Base-by-base conservation (phyloP, 179 eudicot genomes). In the Monotropa hypopitys region DNA sequence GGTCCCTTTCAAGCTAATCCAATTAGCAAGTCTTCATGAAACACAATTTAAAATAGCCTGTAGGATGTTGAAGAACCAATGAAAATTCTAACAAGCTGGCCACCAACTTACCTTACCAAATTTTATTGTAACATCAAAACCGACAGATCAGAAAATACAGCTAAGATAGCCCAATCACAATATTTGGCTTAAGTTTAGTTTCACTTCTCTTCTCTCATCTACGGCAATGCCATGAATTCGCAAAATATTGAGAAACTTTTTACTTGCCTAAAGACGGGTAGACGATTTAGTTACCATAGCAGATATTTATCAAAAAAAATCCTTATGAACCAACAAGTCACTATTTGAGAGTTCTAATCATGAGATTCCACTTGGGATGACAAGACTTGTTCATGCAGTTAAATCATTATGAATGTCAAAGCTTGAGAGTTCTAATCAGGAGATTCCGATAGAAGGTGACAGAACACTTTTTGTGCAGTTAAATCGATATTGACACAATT, bases 351-450 rank as follows among this genome's bases (percentile, higher is more conserved):
- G 57, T 51, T 13, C n/a, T 32, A 77, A 32, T 23, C 11, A 78
- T 53, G 76, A 71, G 42, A 72, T 47, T 61, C 40, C 33, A 35
- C 56, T 32, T 20, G 68, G 42, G 59, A 78, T 46, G 77, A n/a
- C 30, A 78, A 50, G 15, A 57, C 57, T 49, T 42, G 23, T 35
- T 18, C 46, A 49, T 13, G 74, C 42, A 74, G 40, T 13, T 57
- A 56, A 23, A 47, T 72, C 20, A 50, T 45, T 56, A 30, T 2
- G 18, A 51, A 18, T 8, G 8, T 51, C 4, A 35, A 51, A 51
- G 23, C n/a, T 18, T 20, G 56, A 51, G 56, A 51, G 18, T 51
- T n/a, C 13, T 32, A 77, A 30, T 15, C 10, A 78, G 38, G 71
- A 59, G 42, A 72, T 47, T 72, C 62, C 47, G 35, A 46, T 46